Evolutionary conservation across 2,329 filamentous ascomycete genomes (phyloP), one percentile per base, ranked within the genome.

Genomic region (Xylaria sp.): DNA sequence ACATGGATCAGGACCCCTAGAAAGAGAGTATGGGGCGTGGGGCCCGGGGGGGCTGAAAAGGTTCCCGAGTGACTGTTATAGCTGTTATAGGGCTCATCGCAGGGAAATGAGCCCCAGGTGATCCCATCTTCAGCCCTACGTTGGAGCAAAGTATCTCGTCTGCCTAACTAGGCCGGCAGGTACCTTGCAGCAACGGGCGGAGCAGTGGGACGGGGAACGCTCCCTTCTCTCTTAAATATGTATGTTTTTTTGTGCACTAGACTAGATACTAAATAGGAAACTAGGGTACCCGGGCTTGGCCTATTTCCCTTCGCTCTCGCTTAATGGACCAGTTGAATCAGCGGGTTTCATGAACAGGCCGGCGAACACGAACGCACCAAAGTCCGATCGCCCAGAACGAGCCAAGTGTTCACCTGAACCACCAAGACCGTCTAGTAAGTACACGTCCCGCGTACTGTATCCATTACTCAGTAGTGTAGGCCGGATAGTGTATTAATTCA

Each of bases 351-450:
- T n/a, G n/a, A 20, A 9, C 29, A 50, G 39, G 27, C 44, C 64
- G 61, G 64, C 64, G 60, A 69, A 69, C 67, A 67, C 65, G 65
- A 66, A 65, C 57, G 10, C 54, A 62, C 62, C 5, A 65, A n/a
- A n/a, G 20, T 39, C 57, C 61, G 53, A 64, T 61, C 59, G 65
- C 64, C 63, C 63, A 61, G 63, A 58, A 61, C 44, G 54, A 60
- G 47, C 60, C 65, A 67, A 63, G 55, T 47, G 53, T 45, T 59
- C 47, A 60, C 47, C 44, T 51, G 38, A 36, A 27, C 49, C 36
- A 7, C 49, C 39, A 63, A 60, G 60, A 31, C 55, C 22, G 17
- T 36, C 42, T 44, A 44, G n/a, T 44, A 17, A 44, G 42, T 44
- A 22, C 38, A n/a, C n/a, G n/a, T n/a, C n/a, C n/a, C n/a, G n/a